Conservation (phyloP, 371 early-diverging fungal species). For the Nosema granulosis region DNA sequence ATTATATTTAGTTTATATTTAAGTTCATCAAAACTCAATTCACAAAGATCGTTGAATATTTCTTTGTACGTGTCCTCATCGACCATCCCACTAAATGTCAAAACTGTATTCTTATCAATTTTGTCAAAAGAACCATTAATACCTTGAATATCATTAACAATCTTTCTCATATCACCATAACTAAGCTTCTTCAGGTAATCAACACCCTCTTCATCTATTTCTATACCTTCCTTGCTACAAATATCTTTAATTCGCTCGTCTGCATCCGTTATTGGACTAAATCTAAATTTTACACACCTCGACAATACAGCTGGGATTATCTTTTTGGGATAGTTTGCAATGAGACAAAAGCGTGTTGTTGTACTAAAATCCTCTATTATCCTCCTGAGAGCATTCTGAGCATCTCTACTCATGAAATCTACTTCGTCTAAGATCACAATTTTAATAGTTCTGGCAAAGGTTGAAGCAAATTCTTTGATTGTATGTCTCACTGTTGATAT, state of each 20-base stretch:
- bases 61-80: constrained; percentile 27
- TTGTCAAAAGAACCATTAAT: constrained; percentile 40
- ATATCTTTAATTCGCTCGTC: constrained; percentile 69
- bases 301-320: constrained; percentile 95
- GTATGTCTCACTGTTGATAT: constrained; percentile 86
- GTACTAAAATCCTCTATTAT: constrained; percentile 95
- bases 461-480: constrained; percentile 87
- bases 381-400: constrained; percentile 90
- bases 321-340: constrained; percentile 93
- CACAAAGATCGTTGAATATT: constrained; percentile 38
- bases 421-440: constrained; percentile 97
- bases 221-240: constrained; percentile 52
- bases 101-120: constrained; percentile 39
- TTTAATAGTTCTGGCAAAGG: constrained; percentile 79
- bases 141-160: constrained; percentile 72
- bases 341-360: constrained; percentile 88
- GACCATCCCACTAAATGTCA: constrained; percentile 46
- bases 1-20: constrained; percentile 2
- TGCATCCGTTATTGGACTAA: constrained; percentile 79
- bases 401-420: constrained; percentile 94
- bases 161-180: constrained; percentile 89
- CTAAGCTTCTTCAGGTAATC: constrained; percentile 74
- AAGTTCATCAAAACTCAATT: constrained; percentile 26
- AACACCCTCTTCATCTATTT: constrained; percentile 73
- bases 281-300: constrained; percentile 91